Base-by-base conservation (phyloP, 768 basidiomycete species). In the Panaeolus papilionaceus region DNA sequence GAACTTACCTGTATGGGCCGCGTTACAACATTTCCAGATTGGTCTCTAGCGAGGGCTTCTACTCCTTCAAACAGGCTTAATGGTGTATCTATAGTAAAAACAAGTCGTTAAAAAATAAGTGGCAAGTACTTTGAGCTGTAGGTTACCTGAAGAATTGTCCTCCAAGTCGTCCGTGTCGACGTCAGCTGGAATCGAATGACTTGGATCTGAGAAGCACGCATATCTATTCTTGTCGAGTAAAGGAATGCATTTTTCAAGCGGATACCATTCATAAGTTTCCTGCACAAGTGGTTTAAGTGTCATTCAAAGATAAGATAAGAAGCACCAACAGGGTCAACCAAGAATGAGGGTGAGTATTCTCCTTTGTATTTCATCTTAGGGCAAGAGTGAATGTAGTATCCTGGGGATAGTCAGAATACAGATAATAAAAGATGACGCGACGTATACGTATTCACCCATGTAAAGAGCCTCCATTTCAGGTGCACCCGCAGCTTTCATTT, bases 281-380 rank as follows among this genome's bases (percentile, higher is more conserved):
- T 96, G 71, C 8, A 4, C 42, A 7, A 9, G 14, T 38, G 23
- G 20, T 14, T 12, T 63, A 16, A 63, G 40, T 38, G 0, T 42
- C 18, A 14, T 23, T 28, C 39, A 65, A 23, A 49, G 39, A 6
- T 26, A 26, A n/a, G 45, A 20, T 18, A 44, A 5, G 38, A 37
- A 38, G 42, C 4, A 71, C 84, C 71, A 70, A 95, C 93, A 8
- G 96, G 95, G 77, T 99, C 96, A 12, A 88, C 85, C 20, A 99
- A 84, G 70, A 87, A 94, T 2, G 96, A 98, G 0, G 97, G 97
- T 0, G 83, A 76, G 71, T 96, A 99, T 65, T 98, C 95, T 37
- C 90, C 96, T 74, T 99, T 99, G 79, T 99, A 99, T 65, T 85
- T 84, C 98, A 99, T 99, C 79, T 99, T 99, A 63, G 81, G 87